Conservation (phyloP, 257 asterid species). For the Voacanga thouarsii region DNA sequence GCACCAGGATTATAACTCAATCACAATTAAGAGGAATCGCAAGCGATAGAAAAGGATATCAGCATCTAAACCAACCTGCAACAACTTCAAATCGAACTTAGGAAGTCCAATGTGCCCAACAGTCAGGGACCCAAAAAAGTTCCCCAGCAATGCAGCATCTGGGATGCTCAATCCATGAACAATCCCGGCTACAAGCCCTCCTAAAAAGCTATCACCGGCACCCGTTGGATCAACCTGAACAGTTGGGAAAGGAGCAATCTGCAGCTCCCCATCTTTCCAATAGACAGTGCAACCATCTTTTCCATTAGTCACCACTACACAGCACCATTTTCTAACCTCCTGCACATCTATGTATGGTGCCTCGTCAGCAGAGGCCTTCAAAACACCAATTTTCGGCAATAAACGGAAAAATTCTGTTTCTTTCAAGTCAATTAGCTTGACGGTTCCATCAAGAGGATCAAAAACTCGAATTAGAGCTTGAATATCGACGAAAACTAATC, state of each 20-base stretch:
- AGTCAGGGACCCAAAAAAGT: constrained; percentile 83
- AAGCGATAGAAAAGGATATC: not conserved
- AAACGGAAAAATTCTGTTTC: constrained; percentile 59
- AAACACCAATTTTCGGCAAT: constrained; percentile 56
- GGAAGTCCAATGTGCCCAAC: constrained; percentile 83
- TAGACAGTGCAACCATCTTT: constrained; percentile 76
- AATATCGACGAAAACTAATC: constrained; percentile 74
- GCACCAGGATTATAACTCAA: constrained; percentile 1
- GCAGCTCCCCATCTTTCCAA: constrained; percentile 51
- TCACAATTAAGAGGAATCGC: not conserved
- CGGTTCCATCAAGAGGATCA: constrained; percentile 65
- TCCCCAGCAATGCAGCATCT: constrained; percentile 90
- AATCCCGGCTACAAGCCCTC: constrained; percentile 83
- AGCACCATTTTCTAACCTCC: constrained; percentile 62
- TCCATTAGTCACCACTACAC: constrained; percentile 91
- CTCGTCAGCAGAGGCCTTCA: constrained; percentile 88
- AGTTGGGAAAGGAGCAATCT: constrained; percentile 63
- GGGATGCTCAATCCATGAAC: constrained; percentile 65
- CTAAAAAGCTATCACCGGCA: constrained; percentile 94
- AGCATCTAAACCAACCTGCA: constrained; percentile 57
- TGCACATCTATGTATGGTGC: constrained; percentile 65
- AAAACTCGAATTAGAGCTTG: constrained; percentile 78
- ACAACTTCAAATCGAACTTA: constrained; percentile 52
- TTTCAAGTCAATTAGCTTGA: constrained; percentile 48
- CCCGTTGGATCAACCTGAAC: constrained; percentile 96